These are phyloP conservation scores for Pythium dissimile DNA, from an alignment of 352 stramenopile species.

Conservation along the genomic window DNA sequence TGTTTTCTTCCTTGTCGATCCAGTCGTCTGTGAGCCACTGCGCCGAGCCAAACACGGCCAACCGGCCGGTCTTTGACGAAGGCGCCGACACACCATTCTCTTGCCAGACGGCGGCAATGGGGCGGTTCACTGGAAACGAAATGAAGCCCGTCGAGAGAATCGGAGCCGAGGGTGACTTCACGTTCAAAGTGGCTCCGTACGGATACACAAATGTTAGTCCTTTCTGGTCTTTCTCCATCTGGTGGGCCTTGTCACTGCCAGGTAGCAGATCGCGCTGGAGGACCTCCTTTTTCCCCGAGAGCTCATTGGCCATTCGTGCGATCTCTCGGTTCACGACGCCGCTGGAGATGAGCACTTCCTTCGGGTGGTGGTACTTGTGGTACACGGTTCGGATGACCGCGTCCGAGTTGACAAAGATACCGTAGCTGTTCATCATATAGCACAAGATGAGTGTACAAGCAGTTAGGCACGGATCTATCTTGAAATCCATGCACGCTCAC, in stretches of 20 bases:
- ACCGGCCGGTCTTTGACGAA: slow-evolving; percentile 53
- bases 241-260: slow-evolving; percentile 36
- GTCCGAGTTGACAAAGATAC: slow-evolving; percentile 87
- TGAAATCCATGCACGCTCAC: slow-evolving; percentile 31
- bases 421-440: slow-evolving; percentile 36
- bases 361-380: slow-evolving; percentile 97
- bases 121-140: slow-evolving; percentile 94
- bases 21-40: slow-evolving; percentile 95
- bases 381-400: slow-evolving; percentile 92
- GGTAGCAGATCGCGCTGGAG: slow-evolving; percentile 26
- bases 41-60: slow-evolving; percentile 89
- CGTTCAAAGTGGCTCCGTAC: slow-evolving; percentile 92
- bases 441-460: neutral
- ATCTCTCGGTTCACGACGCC: slow-evolving; percentile 94
- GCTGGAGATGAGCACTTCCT: slow-evolving; percentile 94
- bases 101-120: slow-evolving; percentile 89
- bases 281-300: slow-evolving; percentile 68
- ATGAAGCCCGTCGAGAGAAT: slow-evolving; percentile 92
- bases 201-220: slow-evolving; percentile 94
- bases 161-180: slow-evolving; percentile 86
- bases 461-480: neutral
- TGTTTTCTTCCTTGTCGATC: slow-evolving; percentile 95
- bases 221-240: slow-evolving; percentile 77
- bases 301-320: slow-evolving; percentile 62
- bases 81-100: slow-evolving; percentile 65